Evolutionary conservation across 805 yeast species (phyloP), one percentile per base, ranked within the genome.

Genomic region (Metschnikowia lochheadii): DNA sequence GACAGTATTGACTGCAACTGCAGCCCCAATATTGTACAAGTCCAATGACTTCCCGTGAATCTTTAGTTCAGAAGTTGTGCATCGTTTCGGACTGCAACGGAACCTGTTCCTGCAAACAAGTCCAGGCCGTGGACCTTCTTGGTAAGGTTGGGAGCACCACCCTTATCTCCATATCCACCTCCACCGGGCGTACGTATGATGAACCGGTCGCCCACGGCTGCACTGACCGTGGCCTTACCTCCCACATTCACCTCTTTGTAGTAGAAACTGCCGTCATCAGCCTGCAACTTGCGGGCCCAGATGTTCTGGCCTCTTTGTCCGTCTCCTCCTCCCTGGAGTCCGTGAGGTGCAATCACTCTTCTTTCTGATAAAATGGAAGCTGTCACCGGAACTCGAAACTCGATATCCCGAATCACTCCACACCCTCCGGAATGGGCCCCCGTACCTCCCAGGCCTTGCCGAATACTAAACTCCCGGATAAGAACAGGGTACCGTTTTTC

Each of bases 321-420:
- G 56, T 81, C 81, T 31, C 69, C 75, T 32, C 98, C 99, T 1
- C 97, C 97, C 20, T 78, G 68, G 46, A 92, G 65, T 3, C 98
- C 99, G 64, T 84, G 87, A 1, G 98, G 99, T 1, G 91, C 84
- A 52, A 81, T 68, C 2, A 87, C 83, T 59, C 98, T 78, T 63
- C 99, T 79, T 64, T 92, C 97, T 87, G 73, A 51, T 89, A 88
- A 1, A 95, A 89, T 6, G 3, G 59, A 55, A 2, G 56, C 60
- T 11, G 57, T 55, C 34, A 54, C 58, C 2, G 59, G 59, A 10
- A 56, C 56, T 4, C 61, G 44, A 47, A 58, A 58, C 44, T 58
- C 61, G 26, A 58, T 48, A 49, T 58, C 61, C 20, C 61, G 53
- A 8, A 56, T 35, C 21, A 58, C 61, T 5, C 61, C 61, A 41